Conservation (phyloP, 768 basidiomycete species). For the Brasilioporus rufonigricans region DNA sequence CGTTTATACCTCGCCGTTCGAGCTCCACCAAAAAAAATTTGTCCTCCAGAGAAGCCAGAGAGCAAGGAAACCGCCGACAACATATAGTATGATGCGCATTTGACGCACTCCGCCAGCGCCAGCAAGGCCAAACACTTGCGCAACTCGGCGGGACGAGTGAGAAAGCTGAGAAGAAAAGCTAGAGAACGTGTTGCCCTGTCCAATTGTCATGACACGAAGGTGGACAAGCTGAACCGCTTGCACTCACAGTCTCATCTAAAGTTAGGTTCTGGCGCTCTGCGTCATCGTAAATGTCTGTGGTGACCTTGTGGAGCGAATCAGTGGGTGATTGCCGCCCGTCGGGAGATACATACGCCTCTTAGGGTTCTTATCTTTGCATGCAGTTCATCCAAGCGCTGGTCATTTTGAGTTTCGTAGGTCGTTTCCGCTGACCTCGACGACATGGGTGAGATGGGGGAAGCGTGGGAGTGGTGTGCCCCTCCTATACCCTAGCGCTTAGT, state of each 20-base stretch:
- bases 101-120: slow-evolving; percentile 65
- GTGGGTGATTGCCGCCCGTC: background rate
- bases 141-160: slow-evolving; percentile 67
- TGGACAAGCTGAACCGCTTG: background rate
- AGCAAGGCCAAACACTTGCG: slow-evolving; percentile 66
- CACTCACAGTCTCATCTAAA: slow-evolving; percentile 71
- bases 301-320: slow-evolving; percentile 50
- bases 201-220: background rate
- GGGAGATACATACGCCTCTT: slow-evolving; percentile 56
- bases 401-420: slow-evolving; percentile 83
- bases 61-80: slow-evolving; percentile 51
- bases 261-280: slow-evolving; percentile 79
- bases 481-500: no score
- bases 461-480: no score
- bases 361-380: slow-evolving; percentile 82
- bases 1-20: slow-evolving; percentile 15
- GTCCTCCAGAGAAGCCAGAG: slow-evolving; percentile 58
- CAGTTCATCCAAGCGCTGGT: slow-evolving; percentile 78
- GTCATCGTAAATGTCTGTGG: slow-evolving; percentile 82
- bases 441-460: no score
- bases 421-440: slow-evolving; percentile 52
- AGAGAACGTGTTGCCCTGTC: slow-evolving; percentile 63
- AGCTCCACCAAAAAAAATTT: slow-evolving; percentile 45
- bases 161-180: slow-evolving; percentile 61
- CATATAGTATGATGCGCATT: slow-evolving; percentile 62